Conservation (phyloP, 2,329 filamentous ascomycete species). For the Arthrobotrys sinensis region DNA sequence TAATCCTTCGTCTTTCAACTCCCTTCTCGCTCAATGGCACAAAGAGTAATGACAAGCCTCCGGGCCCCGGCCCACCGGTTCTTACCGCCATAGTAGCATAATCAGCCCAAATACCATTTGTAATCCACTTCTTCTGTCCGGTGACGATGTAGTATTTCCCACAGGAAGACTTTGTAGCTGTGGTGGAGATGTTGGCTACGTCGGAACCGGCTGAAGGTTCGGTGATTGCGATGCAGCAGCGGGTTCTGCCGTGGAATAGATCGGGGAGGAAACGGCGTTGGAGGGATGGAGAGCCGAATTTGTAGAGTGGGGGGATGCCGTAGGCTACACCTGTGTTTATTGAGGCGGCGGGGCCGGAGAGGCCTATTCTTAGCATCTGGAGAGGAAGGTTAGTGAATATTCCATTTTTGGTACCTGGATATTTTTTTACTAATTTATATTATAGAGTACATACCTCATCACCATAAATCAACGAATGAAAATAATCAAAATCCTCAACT, state of each 20-base stretch:
- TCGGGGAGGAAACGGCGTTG: conserved; percentile 79
- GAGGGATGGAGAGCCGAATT: conserved; percentile 76
- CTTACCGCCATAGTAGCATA: conserved; percentile 80
- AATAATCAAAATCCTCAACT: conserved; percentile 81
- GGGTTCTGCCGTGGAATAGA: conserved; percentile 76
- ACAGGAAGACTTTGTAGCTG: conserved; percentile 75
- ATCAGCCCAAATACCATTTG: conserved; percentile 80
- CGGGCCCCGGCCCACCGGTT: conserved; percentile 76
- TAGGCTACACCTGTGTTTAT: conserved; percentile 81
- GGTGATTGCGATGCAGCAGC: conserved; percentile 83
- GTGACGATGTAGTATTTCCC: conserved; percentile 80
- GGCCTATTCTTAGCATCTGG: conserved; percentile 76
- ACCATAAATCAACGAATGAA: conserved; percentile 79
- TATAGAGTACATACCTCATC: conserved; percentile 73
- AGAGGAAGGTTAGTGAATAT: no score
- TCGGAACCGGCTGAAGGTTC: conserved; percentile 82
- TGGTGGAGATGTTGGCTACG: conserved; percentile 80
- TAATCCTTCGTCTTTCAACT: conserved; percentile 78
- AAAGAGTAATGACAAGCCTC: conserved; percentile 77
- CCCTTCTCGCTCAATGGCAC: conserved; percentile 79
- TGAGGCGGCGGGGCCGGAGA: conserved; percentile 76
- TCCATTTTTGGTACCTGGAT: not conserved
- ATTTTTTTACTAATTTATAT: conserved; percentile 8
- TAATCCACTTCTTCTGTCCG: conserved; percentile 86
- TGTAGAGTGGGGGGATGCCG: conserved; percentile 79